Evolutionary conservation across 2,329 filamentous ascomycete species (phyloP).

Genomic region (Fusarium transvaalense): DNA sequence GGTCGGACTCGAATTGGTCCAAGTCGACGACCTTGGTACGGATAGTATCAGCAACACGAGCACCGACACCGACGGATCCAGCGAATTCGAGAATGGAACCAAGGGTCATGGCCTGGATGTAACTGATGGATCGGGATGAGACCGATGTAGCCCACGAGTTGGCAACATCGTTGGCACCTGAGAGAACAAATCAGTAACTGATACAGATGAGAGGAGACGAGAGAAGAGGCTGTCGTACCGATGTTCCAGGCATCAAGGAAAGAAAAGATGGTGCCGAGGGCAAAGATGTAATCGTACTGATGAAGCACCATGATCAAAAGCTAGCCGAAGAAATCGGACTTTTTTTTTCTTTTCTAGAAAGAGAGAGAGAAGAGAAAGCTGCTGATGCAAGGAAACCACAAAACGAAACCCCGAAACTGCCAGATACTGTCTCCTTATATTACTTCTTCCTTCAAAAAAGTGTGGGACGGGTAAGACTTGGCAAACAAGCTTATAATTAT

Average conservation of each 20-base stretch:
- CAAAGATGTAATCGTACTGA: constrained; percentile 73
- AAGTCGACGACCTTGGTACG: constrained; percentile 70
- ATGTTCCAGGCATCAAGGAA: constrained; percentile 75
- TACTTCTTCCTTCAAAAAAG: not conserved
- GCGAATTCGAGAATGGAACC: constrained; percentile 72
- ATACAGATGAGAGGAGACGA: rapidly evolving
- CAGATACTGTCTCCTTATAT: constrained; percentile 41
- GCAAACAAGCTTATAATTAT: constrained; percentile 49
- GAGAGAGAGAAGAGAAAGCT: constrained; percentile 16
- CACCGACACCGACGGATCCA: constrained; percentile 70
- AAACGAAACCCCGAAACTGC: not conserved
- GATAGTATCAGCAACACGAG: constrained; percentile 72
- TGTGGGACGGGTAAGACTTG: constrained; percentile 36
- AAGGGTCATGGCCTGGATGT: constrained; percentile 70
- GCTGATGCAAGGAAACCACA: constrained; percentile 19
- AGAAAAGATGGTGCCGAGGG: constrained; percentile 73
- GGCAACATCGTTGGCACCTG: constrained; percentile 71
- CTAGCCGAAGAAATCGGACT: constrained; percentile 16
- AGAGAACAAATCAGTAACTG: not conserved
- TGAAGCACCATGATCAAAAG: constrained; percentile 50
- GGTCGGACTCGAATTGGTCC: constrained; percentile 60
- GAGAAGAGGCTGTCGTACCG: constrained; percentile 54
- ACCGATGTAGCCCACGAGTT: constrained; percentile 83
- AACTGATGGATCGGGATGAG: constrained; percentile 74
- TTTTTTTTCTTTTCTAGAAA: constrained; percentile 30